Evolutionary conservation across 2,329 filamentous ascomycete species (phyloP).

Genomic region (Sporothrix curviconia): DNA sequence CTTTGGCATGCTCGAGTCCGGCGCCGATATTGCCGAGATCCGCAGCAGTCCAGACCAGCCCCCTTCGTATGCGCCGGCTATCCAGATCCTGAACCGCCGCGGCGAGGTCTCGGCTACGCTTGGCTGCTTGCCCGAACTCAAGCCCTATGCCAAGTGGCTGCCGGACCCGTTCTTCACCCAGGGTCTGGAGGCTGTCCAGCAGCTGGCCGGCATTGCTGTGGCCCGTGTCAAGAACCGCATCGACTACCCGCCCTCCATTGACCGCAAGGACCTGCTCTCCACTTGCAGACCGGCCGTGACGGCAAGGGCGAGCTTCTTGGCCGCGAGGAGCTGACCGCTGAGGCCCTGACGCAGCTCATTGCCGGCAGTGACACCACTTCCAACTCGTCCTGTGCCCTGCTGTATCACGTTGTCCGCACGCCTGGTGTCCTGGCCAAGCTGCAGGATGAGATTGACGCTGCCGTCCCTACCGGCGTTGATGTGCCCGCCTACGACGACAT

Average conservation of each 20-base stretch:
- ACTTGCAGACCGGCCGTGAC: slow-evolving; percentile 81
- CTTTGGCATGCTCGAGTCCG: slow-evolving; percentile 75
- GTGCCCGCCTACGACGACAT: slow-evolving; percentile 70
- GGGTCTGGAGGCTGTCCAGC: slow-evolving; percentile 67
- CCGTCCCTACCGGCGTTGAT: slow-evolving; percentile 51
- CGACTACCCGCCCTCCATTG: slow-evolving; percentile 57
- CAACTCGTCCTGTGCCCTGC: slow-evolving; percentile 74
- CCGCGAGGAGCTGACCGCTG: slow-evolving; percentile 75
- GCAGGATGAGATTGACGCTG: slow-evolving; percentile 67
- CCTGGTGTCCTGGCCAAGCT: slow-evolving; percentile 63
- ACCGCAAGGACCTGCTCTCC: slow-evolving; percentile 71
- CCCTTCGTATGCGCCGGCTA: slow-evolving; percentile 66
- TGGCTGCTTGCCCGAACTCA: slow-evolving; percentile 66
- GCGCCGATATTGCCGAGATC: slow-evolving; percentile 70
- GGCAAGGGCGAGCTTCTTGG: slow-evolving; percentile 65
- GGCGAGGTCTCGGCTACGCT: slow-evolving; percentile 80
- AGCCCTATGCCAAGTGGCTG: slow-evolving; percentile 72
- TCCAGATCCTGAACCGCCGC: slow-evolving; percentile 81
- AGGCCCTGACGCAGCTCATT: slow-evolving; percentile 83
- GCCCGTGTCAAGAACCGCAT: slow-evolving; percentile 71
- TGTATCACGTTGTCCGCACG: slow-evolving; percentile 67
- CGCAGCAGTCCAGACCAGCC: slow-evolving; percentile 52
- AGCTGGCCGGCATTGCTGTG: slow-evolving; percentile 81
- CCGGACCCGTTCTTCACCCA: slow-evolving; percentile 76
- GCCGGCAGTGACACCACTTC: slow-evolving; percentile 68